Percentiles rank a stretch among this genome's conserved stretches.
Conservation (phyloP, 2,329 filamentous ascomycete species). For the Diaporthe ampelina region DNA sequence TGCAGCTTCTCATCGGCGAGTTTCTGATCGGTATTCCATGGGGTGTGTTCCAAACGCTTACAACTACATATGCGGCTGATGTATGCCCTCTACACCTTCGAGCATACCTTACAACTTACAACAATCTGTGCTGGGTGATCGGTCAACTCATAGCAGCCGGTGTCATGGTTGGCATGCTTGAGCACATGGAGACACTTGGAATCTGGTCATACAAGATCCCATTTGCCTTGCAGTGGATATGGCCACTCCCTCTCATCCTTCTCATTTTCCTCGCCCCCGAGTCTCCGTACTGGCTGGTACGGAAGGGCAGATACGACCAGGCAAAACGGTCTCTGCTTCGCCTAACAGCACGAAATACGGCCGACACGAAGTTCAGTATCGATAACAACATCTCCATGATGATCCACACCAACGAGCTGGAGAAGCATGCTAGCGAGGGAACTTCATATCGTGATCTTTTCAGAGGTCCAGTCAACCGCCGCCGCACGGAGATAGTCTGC, state of each 20-base stretch:
- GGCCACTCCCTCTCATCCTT: slow-evolving; percentile 55
- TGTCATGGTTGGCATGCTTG: slow-evolving; percentile 51
- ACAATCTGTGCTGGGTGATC: slow-evolving; percentile 71
- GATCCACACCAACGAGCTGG: slow-evolving; percentile 65
- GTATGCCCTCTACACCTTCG: slow-evolving; percentile 63
- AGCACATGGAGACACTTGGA: slow-evolving; percentile 8
- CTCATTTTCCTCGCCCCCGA: slow-evolving; percentile 43
- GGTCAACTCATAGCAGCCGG: slow-evolving; percentile 66
- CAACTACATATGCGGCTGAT: slow-evolving; percentile 68
- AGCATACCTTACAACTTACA: slow-evolving; percentile 66
- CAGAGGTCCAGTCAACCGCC: slow-evolving; percentile 60
- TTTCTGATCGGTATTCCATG: slow-evolving; percentile 63
- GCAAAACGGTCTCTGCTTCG: slow-evolving; percentile 52
- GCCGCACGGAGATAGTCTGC: slow-evolving; percentile 67
- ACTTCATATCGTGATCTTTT: slow-evolving; percentile 66
- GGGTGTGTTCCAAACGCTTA: slow-evolving; percentile 66
- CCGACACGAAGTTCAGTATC: slow-evolving; percentile 53
- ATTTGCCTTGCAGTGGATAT: slow-evolving; percentile 62
- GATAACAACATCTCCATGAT: slow-evolving; percentile 68
- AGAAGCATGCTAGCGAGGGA: slow-evolving; percentile 58
- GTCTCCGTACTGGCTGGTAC: slow-evolving; percentile 62
- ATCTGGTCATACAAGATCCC: slow-evolving; percentile 59
- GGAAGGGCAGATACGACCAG: slow-evolving; percentile 53
- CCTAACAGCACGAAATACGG: slow-evolving; percentile 45
- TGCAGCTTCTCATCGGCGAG: slow-evolving; percentile 63